Evolutionary conservation across 495 filamentous ascomycete genomes (phyloP).

Genomic region (Xylaria cubensis): DNA sequence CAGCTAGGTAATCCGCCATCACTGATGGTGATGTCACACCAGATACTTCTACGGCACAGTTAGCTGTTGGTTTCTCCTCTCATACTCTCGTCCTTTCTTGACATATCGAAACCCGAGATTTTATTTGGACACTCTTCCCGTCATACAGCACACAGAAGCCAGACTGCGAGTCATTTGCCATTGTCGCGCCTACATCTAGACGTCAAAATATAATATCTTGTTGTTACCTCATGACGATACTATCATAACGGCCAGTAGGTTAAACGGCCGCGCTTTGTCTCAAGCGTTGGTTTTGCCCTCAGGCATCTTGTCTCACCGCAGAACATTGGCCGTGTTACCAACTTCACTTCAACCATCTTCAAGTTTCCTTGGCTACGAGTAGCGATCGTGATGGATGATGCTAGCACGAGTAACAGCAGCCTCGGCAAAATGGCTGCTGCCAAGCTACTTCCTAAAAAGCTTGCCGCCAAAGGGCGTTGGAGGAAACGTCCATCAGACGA

Average conservation of each 20-base stretch:
- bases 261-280: constrained; percentile 16
- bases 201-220: neutral
- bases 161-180: neutral
- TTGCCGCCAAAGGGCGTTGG: constrained; percentile 52
- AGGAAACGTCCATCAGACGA: constrained; percentile 49
- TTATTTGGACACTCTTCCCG: neutral
- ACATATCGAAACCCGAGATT: neutral
- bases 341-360: neutral
- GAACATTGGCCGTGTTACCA: neutral
- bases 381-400: constrained; percentile 35
- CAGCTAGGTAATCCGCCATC: neutral
- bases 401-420: constrained; percentile 36
- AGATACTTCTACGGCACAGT: neutral
- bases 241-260: neutral
- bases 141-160: neutral
- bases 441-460: constrained; percentile 56
- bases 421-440: constrained; percentile 48
- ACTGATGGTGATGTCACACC: constrained; percentile 11
- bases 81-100: neutral
- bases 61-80: neutral
- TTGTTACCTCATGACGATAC: neutral
- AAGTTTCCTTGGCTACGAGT: constrained; percentile 18
- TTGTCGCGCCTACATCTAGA: neutral
- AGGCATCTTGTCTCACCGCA: neutral
- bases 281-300: neutral